A percentile compares a stretch with the other conserved stretches of the same genome.
These are phyloP conservation scores for Chalciporus piperatus DNA, from an alignment of 768 basidiomycete species.

Conservation along the genomic window DNA sequence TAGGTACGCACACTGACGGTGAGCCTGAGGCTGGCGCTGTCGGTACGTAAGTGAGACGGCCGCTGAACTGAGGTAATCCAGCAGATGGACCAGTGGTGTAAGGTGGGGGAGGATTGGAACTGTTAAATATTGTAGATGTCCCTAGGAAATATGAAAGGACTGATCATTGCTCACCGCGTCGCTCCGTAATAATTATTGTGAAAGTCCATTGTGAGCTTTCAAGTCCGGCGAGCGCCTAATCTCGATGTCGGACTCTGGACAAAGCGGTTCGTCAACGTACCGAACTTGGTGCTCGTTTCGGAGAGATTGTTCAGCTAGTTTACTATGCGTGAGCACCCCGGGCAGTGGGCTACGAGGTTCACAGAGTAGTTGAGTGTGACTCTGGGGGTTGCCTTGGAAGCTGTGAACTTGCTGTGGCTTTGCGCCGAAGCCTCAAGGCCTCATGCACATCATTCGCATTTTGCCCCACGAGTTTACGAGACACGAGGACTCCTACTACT, in stretches of 20 bases:
- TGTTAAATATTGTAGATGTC: not conserved
- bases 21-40: not conserved
- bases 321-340: too few species aligned
- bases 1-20: too few species aligned
- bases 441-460: too few species aligned
- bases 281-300: not conserved
- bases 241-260: not conserved
- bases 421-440: too few species aligned
- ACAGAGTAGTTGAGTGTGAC: too few species aligned
- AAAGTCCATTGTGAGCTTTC: not conserved
- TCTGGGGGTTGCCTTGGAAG: too few species aligned
- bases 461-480: too few species aligned
- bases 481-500: too few species aligned
- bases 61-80: not conserved
- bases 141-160: not conserved
- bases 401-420: too few species aligned
- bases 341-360: too few species aligned
- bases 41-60: not conserved
- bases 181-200: not conserved
- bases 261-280: not conserved
- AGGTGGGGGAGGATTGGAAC: not conserved
- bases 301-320: not conserved
- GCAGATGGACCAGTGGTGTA: not conserved
- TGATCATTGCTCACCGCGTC: not conserved
- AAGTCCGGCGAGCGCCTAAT: not conserved